phyloP scores from a whole-genome alignment of 1,284 basidiomycete genomes.

The Trichosporon coremiiforme region DNA sequence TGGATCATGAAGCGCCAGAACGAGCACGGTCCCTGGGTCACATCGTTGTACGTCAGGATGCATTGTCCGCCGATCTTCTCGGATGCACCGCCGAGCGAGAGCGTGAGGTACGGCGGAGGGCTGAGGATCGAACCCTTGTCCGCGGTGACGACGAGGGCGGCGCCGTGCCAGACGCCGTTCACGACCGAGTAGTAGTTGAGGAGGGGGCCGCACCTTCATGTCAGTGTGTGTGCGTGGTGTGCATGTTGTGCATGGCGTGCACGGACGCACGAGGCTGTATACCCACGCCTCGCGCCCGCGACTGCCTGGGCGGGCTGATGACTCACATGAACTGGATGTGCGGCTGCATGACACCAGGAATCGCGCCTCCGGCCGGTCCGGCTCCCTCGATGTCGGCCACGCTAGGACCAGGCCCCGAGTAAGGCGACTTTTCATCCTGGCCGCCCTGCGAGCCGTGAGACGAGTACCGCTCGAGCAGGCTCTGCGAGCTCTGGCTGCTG shows the following conservation, averaged over 20 bases:
- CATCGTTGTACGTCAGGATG: constrained; percentile 75
- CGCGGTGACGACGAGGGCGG: constrained; percentile 72
- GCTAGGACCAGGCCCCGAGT: constrained; percentile 26
- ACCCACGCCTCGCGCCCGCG: neutral
- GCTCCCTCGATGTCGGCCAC: constrained; percentile 22
- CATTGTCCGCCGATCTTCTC: constrained; percentile 65
- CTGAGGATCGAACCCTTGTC: constrained; percentile 68
- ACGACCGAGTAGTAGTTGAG: constrained; percentile 86
- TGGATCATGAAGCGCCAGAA: constrained; percentile 95
- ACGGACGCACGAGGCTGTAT: neutral
- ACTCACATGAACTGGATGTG: constrained; percentile 58
- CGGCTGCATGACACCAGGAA: constrained; percentile 49
- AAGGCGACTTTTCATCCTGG: constrained; percentile 37
- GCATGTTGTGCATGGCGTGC: neutral
- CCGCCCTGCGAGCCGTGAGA: constrained; percentile 21
- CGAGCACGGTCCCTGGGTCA: constrained; percentile 68
- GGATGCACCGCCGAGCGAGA: constrained; percentile 61
- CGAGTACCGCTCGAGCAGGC: constrained; percentile 15
- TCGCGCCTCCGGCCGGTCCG: constrained; percentile 33
- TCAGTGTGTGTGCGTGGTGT: neutral
- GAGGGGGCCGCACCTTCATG: constrained; percentile 68
- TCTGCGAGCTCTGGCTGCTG: constrained; percentile 17
- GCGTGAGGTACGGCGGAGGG: constrained; percentile 64
- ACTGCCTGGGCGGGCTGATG: too few species aligned
- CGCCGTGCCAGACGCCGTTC: constrained; percentile 78